Base-by-base conservation (phyloP, 164 flowering plant species). In the Annona squamosa region DNA sequence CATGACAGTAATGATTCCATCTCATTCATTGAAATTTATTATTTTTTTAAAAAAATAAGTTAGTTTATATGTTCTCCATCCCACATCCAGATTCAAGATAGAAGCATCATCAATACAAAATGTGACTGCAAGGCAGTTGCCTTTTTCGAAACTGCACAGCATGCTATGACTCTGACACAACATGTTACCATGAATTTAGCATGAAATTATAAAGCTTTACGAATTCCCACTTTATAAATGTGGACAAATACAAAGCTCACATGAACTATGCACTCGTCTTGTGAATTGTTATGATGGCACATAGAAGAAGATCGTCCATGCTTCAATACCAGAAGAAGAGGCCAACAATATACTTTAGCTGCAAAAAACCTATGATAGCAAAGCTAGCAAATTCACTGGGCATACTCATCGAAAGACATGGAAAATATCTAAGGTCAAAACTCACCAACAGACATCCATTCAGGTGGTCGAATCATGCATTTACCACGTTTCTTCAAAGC, bases 401-500 rank as follows among this genome's bases (percentile, higher is more conserved):
- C 59, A 16, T 6, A 7, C 59, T 5, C 59, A 52, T 52, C 59
- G 3, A 52, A 52, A 16, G 59, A 52, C 3, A 26, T 26, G 5
- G 9, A 73, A 42, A 44, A 66, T 52, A 52, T 52, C 9, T 52
- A 52, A 52, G 59, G 13, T 66, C 4, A 77, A 71, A 59, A 63
- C 91, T 78, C 77, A 91, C 97, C 95, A 41, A 94, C 81, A 1
- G 90, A 83, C 97, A 94, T 89, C 98, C 98, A 94, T 18, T 83
- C 80, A 0, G 97, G 98, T 61, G 90, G 84, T 66, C 87, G 86
- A 81, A 94, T 86, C 0, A 88, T 76, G 81, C 98, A 94, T 73
- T 94, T 94, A 17, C 98, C 98, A 76, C 98, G 82, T 80, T 84
- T 93, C 88, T 91, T 93, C 82, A 93, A 73, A 72, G 97, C 94